Percentiles rank a stretch among this genome's conserved stretches.
Evolutionary conservation across 106 monocot species (phyloP).

Genomic region (Platanthera zijinensis): DNA sequence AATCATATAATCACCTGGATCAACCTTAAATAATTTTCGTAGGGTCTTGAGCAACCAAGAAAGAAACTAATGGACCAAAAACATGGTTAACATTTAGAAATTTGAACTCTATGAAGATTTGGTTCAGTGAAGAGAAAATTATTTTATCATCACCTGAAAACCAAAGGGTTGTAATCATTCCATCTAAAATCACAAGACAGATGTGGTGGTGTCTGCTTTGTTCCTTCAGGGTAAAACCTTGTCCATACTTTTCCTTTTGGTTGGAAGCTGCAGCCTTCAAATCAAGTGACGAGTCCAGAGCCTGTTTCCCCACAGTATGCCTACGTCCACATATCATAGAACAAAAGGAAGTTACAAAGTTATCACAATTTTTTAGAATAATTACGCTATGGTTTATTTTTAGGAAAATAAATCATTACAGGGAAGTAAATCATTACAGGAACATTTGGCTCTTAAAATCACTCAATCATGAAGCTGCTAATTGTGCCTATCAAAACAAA

Average conservation of each 20-base stretch:
- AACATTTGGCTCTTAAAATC: no score
- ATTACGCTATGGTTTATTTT: no score
- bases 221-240: conserved; percentile 75
- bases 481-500: conserved; percentile 52
- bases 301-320: conserved; percentile 71
- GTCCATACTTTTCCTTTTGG: conserved; percentile 86
- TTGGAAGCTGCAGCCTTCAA: conserved; percentile 75
- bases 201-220: conserved; percentile 79
- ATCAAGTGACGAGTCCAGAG: conserved; percentile 31
- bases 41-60: conserved; percentile 46
- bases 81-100: background rate
- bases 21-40: conserved; percentile 76
- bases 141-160: conserved; percentile 52
- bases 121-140: background rate
- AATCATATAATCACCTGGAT: conserved; percentile 92
- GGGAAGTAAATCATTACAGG: no score
- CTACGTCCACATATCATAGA: conserved; percentile 16
- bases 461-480: conserved; percentile 27
- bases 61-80: background rate
- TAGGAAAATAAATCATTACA: no score
- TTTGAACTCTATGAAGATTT: background rate
- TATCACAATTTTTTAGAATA: no score
- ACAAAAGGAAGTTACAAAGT: background rate
- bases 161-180: conserved; percentile 90
- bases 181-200: conserved; percentile 81